phyloP scores from a whole-genome alignment of 225 moss, liverwort and hornwort genomes.

The Asterella californica region DNA sequence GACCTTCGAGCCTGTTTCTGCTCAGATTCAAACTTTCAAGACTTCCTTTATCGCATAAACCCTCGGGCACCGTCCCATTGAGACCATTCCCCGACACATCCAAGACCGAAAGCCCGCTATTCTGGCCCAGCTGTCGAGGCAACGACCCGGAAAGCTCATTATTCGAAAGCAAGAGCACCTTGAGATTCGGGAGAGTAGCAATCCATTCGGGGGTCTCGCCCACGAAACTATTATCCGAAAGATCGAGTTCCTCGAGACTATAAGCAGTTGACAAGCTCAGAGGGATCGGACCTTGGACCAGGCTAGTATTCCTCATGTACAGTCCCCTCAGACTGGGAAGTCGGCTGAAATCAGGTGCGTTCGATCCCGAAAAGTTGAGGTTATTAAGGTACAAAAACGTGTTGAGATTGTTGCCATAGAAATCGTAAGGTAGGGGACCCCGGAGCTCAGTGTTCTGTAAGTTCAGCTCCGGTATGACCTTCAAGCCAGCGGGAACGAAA shows the following conservation, averaged over 20 bases:
- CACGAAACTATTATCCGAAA: not conserved
- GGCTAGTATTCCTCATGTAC: slow-evolving; percentile 9
- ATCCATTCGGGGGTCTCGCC: slow-evolving; percentile 10
- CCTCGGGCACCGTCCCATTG: slow-evolving; percentile 14
- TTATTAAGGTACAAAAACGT: slow-evolving; percentile 4
- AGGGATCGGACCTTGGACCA: not conserved
- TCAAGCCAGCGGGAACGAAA: slow-evolving; percentile 6
- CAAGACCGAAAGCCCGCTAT: not conserved
- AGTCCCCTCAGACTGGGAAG: slow-evolving; percentile 6
- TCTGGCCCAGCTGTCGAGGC: slow-evolving; percentile 9
- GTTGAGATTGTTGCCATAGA: slow-evolving; percentile 1
- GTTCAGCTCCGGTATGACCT: slow-evolving; percentile 9
- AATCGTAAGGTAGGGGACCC: slow-evolving; percentile 7
- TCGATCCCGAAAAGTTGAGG: slow-evolving; percentile 3
- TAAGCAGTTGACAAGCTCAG: not conserved
- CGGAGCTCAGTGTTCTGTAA: slow-evolving; percentile 9
- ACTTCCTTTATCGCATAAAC: not conserved
- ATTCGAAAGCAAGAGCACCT: not conserved
- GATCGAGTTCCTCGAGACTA: slow-evolving; percentile 6
- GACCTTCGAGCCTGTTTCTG: slow-evolving; percentile 7
- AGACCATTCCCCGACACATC: slow-evolving; percentile 14
- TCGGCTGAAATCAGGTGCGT: not conserved
- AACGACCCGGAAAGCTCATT: slow-evolving; percentile 12
- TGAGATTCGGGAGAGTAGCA: slow-evolving; percentile 9
- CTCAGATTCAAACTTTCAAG: slow-evolving; percentile 9